Base-by-base conservation (phyloP, 1,139 yeast species). In the Saccharomyces hybrid region DNA sequence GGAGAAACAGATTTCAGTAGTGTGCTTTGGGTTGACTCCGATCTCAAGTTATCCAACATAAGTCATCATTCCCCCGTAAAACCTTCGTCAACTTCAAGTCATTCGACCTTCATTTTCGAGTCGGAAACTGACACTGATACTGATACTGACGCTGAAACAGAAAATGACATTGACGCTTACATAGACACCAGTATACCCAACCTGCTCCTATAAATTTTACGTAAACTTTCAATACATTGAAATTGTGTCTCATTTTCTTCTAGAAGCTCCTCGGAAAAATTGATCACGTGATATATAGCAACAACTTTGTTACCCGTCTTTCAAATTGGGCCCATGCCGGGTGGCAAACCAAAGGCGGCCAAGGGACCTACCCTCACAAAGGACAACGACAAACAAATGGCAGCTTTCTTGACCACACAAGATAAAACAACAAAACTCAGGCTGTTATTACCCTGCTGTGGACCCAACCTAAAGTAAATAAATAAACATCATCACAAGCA, bases 301-400 rank as follows among this genome's bases (percentile, higher is more conserved):
- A 30, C n/a, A 11, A 11, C 13, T 11, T 11, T 1, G 32, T 38
- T 38, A 38, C 44, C 44, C 44, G 32, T 28, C 32, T 9, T 30
- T 11, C 0, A 30, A 11, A 30, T 5, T 11, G 32, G 6, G 16
- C 11, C 25, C 20, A 8, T 38, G 20, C 44, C 44, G 44, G 44
- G 44, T 38, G 44, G 44, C 44, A 11, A 38, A 38, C 23, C 25
- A 38, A 20, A 38, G 44, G 44, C 44, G 44, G 44, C 44, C 44
- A 38, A 38, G 44, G 44, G 44, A 38, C 44, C 44, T 38, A 38
- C 44, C 44, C 44, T 38, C 44, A 38, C 44, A 38, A 38, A 38
- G 44, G 44, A 14, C 44, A 38, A 38, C 44, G 44, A 38, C 44
- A 38, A 38, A 38, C 44, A 38, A 38, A 38, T 20, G 44, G 44